Conservation (phyloP, 106 monocot genomes). For the Vanilla planifolia region DNA sequence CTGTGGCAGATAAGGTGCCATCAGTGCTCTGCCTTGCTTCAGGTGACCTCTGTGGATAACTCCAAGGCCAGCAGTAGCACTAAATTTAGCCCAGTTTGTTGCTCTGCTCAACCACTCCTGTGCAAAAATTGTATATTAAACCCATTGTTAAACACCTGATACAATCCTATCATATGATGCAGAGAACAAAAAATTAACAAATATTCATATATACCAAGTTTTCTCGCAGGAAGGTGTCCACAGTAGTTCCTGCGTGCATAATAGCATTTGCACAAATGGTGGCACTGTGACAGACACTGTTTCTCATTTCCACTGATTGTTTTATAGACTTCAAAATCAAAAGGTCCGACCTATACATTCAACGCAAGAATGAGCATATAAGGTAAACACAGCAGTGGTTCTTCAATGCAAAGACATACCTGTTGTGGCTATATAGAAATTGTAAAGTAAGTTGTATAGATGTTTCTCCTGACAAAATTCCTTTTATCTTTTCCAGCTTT, state of each 20-base stretch:
- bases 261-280: conserved; percentile 98
- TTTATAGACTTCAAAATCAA: conserved; percentile 96
- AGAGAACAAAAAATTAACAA: not conserved
- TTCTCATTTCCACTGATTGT: conserved; percentile 97
- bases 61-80: conserved; percentile 96
- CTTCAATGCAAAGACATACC: conserved; percentile 24
- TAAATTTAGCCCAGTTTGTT: conserved; percentile 99
- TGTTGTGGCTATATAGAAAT: conserved; percentile 93
- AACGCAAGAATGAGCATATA: not conserved
- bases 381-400: not conserved
- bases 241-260: conserved; percentile 99
- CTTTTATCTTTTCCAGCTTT: conserved; percentile 65
- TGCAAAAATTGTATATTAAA: not conserved
- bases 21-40: conserved; percentile 92
- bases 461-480: conserved; percentile 87
- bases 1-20: conserved; percentile 99
- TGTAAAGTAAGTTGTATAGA: conserved; percentile 92
- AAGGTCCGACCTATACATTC: conserved; percentile 74
- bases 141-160: conserved; percentile 1
- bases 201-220: conserved; percentile 56
- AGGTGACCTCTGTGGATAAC: conserved; percentile 98
- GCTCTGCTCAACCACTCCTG: conserved; percentile 99
- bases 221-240: conserved; percentile 96
- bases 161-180: not conserved
- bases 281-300: conserved; percentile 99